phyloP scores from a whole-genome alignment of 2,329 filamentous ascomycete species.

The Penicillium sclerotigenum region DNA sequence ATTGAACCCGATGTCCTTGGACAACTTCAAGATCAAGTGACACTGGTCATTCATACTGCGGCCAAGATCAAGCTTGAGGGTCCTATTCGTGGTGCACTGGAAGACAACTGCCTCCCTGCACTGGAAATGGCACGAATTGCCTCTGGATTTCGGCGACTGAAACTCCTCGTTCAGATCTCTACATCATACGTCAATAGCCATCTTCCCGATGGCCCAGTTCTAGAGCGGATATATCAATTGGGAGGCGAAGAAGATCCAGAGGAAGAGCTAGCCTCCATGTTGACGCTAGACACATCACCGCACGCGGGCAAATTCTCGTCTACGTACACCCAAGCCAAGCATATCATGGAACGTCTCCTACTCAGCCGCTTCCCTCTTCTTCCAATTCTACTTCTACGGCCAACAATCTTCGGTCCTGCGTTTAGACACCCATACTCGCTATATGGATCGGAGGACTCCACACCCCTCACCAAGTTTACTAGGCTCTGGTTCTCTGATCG shows the following conservation, averaged over 20 bases:
- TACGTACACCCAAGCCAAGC: constrained; percentile 32
- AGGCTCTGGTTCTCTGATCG: constrained; percentile 25
- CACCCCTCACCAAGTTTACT: constrained; percentile 32
- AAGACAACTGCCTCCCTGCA: constrained; percentile 33
- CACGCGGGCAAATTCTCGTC: constrained; percentile 26
- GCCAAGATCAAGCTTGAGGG: constrained; percentile 34
- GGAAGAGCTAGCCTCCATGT: constrained; percentile 25
- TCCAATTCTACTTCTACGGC: constrained; percentile 30
- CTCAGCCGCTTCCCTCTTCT: constrained; percentile 26
- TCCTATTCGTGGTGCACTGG: constrained; percentile 26
- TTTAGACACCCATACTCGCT: constrained; percentile 30
- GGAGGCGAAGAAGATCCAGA: constrained; percentile 30
- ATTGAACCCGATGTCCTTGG: constrained; percentile 18
- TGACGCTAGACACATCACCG: constrained; percentile 16
- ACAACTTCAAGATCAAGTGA: constrained; percentile 28
- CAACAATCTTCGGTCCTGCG: constrained; percentile 32
- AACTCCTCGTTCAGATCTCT: constrained; percentile 31
- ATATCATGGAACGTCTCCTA: constrained; percentile 32
- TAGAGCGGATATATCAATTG: constrained; percentile 26
- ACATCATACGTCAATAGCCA: constrained; percentile 35
- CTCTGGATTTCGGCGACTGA: constrained; percentile 27
- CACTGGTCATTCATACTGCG: constrained; percentile 32
- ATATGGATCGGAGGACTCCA: constrained; percentile 33
- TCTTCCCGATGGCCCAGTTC: constrained; percentile 29
- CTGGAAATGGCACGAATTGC: constrained; percentile 29